Evolutionary conservation across 2,329 filamentous ascomycete species (phyloP).

Genomic region (Dactylellina haptotyla): DNA sequence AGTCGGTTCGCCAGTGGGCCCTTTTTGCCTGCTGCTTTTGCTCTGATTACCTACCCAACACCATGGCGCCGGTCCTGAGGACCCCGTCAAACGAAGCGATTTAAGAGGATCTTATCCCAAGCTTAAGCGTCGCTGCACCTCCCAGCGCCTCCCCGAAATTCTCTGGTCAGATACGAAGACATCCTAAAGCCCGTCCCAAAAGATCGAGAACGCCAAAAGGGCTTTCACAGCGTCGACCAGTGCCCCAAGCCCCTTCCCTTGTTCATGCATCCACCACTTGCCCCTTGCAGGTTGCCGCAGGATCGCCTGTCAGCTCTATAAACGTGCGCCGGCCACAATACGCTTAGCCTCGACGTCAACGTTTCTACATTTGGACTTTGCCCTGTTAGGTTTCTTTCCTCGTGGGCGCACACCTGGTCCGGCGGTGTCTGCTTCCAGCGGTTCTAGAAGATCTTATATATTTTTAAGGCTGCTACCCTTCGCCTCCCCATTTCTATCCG

Average conservation of each 20-base stretch:
- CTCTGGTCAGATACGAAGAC: slow-evolving; percentile 35
- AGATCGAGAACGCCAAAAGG: slow-evolving; percentile 20
- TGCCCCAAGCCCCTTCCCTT: slow-evolving; percentile 52
- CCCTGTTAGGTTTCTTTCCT: slow-evolving; percentile 37
- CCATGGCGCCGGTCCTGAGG: slow-evolving; percentile 46
- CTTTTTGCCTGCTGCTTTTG: slow-evolving; percentile 35
- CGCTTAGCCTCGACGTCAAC: slow-evolving; percentile 54
- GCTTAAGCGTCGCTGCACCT: slow-evolving; percentile 39
- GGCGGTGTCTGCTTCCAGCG: slow-evolving; percentile 14
- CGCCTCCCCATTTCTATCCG: slow-evolving; percentile 36
- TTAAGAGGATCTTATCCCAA: slow-evolving; percentile 47
- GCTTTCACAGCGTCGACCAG: slow-evolving; percentile 21
- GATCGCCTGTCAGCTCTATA: slow-evolving; percentile 54
- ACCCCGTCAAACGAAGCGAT: slow-evolving; percentile 34
- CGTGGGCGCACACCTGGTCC: too few relatives aligned
- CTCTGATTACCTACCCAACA: slow-evolving; percentile 49
- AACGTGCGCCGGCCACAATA: slow-evolving; percentile 45
- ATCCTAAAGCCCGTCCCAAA: slow-evolving; percentile 16
- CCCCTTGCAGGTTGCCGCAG: slow-evolving; percentile 54
- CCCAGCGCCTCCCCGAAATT: slow-evolving; percentile 24
- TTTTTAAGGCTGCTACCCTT: slow-evolving; percentile 46
- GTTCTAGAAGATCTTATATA: slow-evolving; percentile 55
- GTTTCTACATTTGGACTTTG: slow-evolving; percentile 53
- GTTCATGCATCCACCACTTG: slow-evolving; percentile 54
- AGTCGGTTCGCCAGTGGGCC: slow-evolving; percentile 29